Percentiles rank a stretch among this genome's conserved stretches.
Conservation (phyloP, 2,329 filamentous ascomycete species). For the Rhynchosporium agropyri region DNA sequence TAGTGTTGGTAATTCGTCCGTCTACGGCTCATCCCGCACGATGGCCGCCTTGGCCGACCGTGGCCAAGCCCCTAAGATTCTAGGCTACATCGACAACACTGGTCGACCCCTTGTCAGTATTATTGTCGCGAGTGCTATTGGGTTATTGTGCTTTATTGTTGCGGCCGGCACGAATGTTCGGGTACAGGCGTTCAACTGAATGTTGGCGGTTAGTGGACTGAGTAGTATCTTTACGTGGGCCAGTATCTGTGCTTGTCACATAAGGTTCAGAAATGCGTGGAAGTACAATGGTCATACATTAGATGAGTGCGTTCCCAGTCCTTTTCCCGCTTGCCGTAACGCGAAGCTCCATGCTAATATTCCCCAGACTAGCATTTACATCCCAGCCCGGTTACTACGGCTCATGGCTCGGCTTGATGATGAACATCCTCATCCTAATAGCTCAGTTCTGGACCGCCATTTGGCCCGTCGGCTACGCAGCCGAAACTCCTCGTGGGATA, state of each 20-base stretch:
- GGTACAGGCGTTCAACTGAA: conserved; percentile 54
- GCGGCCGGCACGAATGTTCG: conserved; percentile 44
- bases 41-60: conserved; percentile 19
- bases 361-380: conserved; percentile 47
- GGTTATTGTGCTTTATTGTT: conserved; percentile 51
- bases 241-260: conserved; percentile 64
- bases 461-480: conserved; percentile 15
- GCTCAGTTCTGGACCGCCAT: conserved; percentile 33
- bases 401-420: conserved; percentile 65
- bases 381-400: conserved; percentile 59
- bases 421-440: conserved; percentile 64
- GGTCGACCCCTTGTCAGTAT: conserved; percentile 56
- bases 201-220: conserved; percentile 70
- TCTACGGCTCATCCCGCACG: conserved; percentile 18
- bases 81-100: conserved; percentile 19
- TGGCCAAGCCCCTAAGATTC: conserved; percentile 16
- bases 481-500: background rate
- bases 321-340: background rate
- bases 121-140: conserved; percentile 49
- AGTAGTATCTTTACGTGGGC: conserved; percentile 75
- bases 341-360: no score
- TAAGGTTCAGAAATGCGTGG: conserved; percentile 66
- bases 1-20: conserved; percentile 42
- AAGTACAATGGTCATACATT: conserved; percentile 56
- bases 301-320: conserved; percentile 47